phyloP scores from a whole-genome alignment of 257 asterid genomes.

The Oldenlandia corymbosa region DNA sequence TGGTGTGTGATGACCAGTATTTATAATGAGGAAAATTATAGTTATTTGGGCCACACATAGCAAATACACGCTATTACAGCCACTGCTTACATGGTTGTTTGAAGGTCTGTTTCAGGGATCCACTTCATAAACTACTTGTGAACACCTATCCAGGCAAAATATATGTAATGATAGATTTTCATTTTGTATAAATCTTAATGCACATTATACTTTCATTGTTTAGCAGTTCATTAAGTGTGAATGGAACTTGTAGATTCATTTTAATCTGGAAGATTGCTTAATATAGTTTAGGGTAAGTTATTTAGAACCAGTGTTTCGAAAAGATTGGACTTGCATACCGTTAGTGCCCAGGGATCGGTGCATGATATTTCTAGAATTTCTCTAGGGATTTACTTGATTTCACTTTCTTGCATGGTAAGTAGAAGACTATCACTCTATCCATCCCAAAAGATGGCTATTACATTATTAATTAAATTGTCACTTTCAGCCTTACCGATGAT shows the following conservation, averaged over 20 bases:
- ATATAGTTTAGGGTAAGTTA: background rate
- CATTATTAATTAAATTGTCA: background rate
- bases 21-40: conserved; percentile 11
- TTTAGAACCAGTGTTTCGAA: background rate
- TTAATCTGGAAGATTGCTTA: background rate
- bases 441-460: background rate
- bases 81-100: conserved; percentile 11
- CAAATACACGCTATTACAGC: background rate
- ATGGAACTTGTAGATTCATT: background rate
- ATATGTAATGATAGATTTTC: too few species aligned
- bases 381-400: background rate
- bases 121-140: conserved; percentile 3
- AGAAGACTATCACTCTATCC: background rate
- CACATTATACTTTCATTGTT: too few species aligned
- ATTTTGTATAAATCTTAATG: too few species aligned
- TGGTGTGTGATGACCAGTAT: conserved; percentile 8
- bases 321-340: too few species aligned
- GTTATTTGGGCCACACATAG: background rate
- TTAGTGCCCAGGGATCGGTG: background rate
- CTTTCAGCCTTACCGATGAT: too few species aligned
- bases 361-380: too few species aligned
- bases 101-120: conserved; percentile 15
- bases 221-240: too few species aligned
- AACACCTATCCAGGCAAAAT: too few species aligned
- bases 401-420: background rate